Conservation (phyloP, 2,329 filamentous ascomycete species). For the Aspergillus cejpii region DNA sequence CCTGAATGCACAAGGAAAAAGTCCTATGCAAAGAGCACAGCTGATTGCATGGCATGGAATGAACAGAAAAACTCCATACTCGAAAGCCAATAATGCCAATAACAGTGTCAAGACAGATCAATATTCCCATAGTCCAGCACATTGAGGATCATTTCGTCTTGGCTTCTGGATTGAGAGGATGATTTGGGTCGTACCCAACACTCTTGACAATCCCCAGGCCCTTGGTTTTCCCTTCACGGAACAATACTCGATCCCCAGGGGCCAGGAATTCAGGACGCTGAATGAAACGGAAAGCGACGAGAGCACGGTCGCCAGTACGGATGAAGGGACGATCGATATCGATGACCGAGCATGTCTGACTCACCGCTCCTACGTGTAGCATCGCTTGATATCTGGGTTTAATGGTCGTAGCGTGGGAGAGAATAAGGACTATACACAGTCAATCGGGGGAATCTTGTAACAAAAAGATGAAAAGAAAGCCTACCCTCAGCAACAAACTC, state of each 20-base stretch:
- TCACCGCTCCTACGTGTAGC: conserved; percentile 91
- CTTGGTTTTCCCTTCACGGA: conserved; percentile 91
- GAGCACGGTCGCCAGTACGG: conserved; percentile 86
- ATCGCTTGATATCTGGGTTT: conserved; percentile 96
- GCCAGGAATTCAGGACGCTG: conserved; percentile 89
- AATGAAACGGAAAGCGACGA: conserved; percentile 89
- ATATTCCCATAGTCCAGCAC: not conserved
- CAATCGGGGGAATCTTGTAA: conserved; percentile 4
- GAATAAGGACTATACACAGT: conserved; percentile 63
- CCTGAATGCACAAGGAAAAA: not conserved
- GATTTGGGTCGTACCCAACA: conserved; percentile 71
- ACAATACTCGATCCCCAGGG: conserved; percentile 81
- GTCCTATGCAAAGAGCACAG: not conserved
- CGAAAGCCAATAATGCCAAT: not conserved
- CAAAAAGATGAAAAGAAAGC: conserved; percentile 8
- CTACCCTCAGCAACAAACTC: conserved; percentile 73
- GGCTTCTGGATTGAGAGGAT: conserved; percentile 42
- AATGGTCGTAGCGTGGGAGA: conserved; percentile 94
- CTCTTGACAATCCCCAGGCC: conserved; percentile 90
- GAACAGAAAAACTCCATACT: not conserved
- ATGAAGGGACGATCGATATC: conserved; percentile 96
- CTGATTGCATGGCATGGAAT: not conserved
- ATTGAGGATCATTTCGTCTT: conserved; percentile 14
- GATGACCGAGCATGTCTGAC: conserved; percentile 93
- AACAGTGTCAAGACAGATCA: conserved; percentile 3